Base-by-base conservation (phyloP, 495 filamentous ascomycete genomes). In the Pyronema domesticum region DNA sequence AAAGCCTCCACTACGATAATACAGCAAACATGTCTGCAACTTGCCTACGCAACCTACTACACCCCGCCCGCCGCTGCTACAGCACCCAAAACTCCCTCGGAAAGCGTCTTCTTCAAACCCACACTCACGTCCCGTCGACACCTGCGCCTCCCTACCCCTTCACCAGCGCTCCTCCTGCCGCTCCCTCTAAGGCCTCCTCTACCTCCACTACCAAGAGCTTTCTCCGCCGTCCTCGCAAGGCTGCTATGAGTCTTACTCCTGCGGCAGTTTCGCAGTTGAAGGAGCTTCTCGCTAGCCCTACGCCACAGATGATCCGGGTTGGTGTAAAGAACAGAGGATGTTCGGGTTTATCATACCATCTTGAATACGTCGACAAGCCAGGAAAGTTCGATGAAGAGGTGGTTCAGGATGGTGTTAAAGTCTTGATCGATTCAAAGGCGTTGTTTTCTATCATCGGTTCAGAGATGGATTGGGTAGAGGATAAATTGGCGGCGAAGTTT, bases 391-490 rank as follows among this genome's bases (percentile, higher is more conserved):
- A 98, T 66, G 91, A 98, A 65, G 72, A 81, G 54, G 88, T 98
- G 11, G 88, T 91, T 63, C 93, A 96, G 65, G 91, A 95, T 60
- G 91, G 88, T 3, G 91, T 98, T 11, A 91, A 83, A 72, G 93
- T 98, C 35, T 63, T 98, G 68, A 86, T 98, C 52, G 91, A 98
- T 70, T 88, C 83, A 70, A 96, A 95, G 70, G 91, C 91, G 56
- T 71, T 98, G 55, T 91, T 98, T 61, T 95, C 86, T 65, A 95
- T 98, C 43, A 94, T 98, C 67, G 91, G 93, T 7, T 95, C 85
- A 61, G 91, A 96, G 74, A 98, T 98, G 91, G 91, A 98, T 65
- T 98, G 89, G 89, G 77, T 89, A 2, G 89, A 96, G 69, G 93
- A 95, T 62, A 93, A 89, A 69, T 66, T 98, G 61, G 93, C 79